Percentiles rank a stretch among this genome's conserved stretches.
Conservation (phyloP, 441 rosid species). For the Populus hybrid region DNA sequence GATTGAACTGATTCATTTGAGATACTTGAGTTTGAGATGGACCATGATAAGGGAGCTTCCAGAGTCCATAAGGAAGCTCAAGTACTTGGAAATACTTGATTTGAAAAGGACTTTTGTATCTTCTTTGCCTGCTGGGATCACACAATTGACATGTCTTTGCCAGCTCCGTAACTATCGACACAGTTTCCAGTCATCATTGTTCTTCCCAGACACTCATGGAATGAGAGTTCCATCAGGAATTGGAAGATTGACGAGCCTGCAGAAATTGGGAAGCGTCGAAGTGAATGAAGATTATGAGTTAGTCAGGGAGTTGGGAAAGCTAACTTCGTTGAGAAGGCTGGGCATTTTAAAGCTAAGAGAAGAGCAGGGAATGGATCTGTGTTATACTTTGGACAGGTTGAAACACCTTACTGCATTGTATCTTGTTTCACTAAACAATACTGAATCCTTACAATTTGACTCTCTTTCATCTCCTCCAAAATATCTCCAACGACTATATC, state of each 20-base stretch:
- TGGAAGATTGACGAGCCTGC: slow-evolving; percentile 24
- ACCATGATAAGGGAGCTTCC: slow-evolving; percentile 9
- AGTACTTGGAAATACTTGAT: slow-evolving; percentile 12
- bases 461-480: slow-evolving; percentile 11
- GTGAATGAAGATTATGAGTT: slow-evolving; percentile 16
- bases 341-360: slow-evolving; percentile 25
- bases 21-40: slow-evolving; percentile 14
- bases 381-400: slow-evolving; percentile 25
- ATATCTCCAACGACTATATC: background rate
- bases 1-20: slow-evolving; percentile 7
- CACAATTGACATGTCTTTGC: background rate
- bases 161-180: background rate
- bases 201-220: background rate
- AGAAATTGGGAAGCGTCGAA: slow-evolving; percentile 26
- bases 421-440: background rate
- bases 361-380: slow-evolving; percentile 27
- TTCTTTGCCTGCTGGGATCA: slow-evolving; percentile 1
- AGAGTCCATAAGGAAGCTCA: slow-evolving; percentile 14
- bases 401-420: slow-evolving; percentile 20
- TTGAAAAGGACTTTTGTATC: slow-evolving; percentile 2
- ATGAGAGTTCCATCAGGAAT: background rate
- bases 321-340: slow-evolving; percentile 29
- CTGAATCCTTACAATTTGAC: slow-evolving; percentile 3
- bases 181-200: background rate
- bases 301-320: slow-evolving; percentile 28